phyloP scores from a whole-genome alignment of 2,329 filamentous ascomycete species.

The Eurotiales sp. region DNA sequence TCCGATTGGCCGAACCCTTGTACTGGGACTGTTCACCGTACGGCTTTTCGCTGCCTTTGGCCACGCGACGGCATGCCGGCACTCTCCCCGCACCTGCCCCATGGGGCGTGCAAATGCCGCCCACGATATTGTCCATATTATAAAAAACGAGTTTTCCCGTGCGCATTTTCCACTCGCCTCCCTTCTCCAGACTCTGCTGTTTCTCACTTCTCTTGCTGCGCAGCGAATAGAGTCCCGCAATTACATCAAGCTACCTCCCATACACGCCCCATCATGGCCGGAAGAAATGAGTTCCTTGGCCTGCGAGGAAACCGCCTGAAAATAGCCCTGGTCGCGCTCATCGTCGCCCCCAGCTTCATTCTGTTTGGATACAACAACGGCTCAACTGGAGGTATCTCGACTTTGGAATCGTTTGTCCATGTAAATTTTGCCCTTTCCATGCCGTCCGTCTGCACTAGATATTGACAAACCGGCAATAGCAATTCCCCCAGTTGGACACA shows the following conservation, averaged over 20 bases:
- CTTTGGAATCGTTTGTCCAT: constrained; percentile 6
- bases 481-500: constrained; percentile 51
- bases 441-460: not conserved
- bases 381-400: constrained; percentile 9
- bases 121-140: not conserved
- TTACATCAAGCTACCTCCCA: not conserved
- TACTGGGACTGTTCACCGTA: not conserved
- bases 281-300: constrained; percentile 54
- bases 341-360: constrained; percentile 9
- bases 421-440: not conserved
- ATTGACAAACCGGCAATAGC: constrained; percentile 12
- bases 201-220: not conserved
- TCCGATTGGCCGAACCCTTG: not conserved
- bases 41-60: too few species aligned
- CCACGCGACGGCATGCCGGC: too few species aligned
- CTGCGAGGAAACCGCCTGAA: constrained; percentile 63
- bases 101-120: not conserved
- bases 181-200: not conserved
- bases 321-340: constrained; percentile 65
- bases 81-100: constrained; percentile 1
- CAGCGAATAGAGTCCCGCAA: not conserved
- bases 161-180: not conserved
- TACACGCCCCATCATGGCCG: not conserved
- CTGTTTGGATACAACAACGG: constrained; percentile 12
- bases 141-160: not conserved